These are phyloP conservation scores for Coniochaeta sp. DNA, from an alignment of 2,329 filamentous ascomycete species.

Conservation along the genomic window DNA sequence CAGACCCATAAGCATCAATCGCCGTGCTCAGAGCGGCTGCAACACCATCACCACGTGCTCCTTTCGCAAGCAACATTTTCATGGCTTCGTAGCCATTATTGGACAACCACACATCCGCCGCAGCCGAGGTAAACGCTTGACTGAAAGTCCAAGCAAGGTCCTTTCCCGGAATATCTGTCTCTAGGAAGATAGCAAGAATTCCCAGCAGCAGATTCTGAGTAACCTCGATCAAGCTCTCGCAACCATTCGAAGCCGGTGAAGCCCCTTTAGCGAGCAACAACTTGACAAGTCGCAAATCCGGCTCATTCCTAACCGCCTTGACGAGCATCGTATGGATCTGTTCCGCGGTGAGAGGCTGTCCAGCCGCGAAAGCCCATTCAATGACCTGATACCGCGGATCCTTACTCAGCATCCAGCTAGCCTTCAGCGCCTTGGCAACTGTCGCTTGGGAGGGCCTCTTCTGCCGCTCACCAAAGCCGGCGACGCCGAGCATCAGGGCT, in stretches of 20 bases:
- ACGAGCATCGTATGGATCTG: conserved; percentile 41
- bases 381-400: conserved; percentile 41
- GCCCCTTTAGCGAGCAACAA: conserved; percentile 43
- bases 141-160: conserved; percentile 38
- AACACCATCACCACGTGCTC: conserved; percentile 36
- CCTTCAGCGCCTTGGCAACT: conserved; percentile 42
- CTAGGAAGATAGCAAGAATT: conserved; percentile 33
- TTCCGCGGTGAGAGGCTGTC: conserved; percentile 35
- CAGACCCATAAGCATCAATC: conserved; percentile 32
- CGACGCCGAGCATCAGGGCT: conserved; percentile 42
- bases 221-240: conserved; percentile 44
- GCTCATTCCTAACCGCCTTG: conserved; percentile 43
- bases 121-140: conserved; percentile 33
- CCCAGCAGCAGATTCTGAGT: conserved; percentile 28
- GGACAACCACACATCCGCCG: conserved; percentile 36
- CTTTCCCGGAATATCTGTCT: conserved; percentile 28
- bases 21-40: conserved; percentile 36
- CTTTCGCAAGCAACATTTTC: conserved; percentile 39
- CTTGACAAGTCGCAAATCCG: conserved; percentile 37
- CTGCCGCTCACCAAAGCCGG: conserved; percentile 30
- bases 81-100: conserved; percentile 37
- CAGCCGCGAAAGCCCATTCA: conserved; percentile 42
- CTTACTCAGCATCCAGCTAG: conserved; percentile 41
- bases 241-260: conserved; percentile 42
- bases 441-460: conserved; percentile 39